Evolutionary conservation across 2,329 filamentous ascomycete species (phyloP).

Genomic region (Camillea tinctor): DNA sequence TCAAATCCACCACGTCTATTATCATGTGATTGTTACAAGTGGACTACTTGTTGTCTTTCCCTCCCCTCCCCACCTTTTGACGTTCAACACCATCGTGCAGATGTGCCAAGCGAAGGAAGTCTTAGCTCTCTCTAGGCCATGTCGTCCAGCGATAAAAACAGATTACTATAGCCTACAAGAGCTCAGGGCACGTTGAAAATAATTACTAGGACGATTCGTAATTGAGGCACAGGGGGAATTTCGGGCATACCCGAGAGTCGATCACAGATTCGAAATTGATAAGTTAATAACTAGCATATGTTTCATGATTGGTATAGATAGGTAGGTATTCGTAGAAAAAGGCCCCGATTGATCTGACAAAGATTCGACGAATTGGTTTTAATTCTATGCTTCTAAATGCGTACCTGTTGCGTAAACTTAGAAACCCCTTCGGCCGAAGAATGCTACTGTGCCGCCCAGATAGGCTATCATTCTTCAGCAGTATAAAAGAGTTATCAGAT

Average conservation of each 20-base stretch:
- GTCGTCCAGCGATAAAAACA: not conserved
- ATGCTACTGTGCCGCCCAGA: too few species aligned
- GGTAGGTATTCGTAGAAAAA: not conserved
- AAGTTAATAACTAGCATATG: conserved; percentile 4
- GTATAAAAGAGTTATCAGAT: not conserved
- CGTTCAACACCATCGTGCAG: not conserved
- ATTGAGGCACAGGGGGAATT: not conserved
- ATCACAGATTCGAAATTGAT: not conserved
- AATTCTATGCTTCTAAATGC: not conserved
- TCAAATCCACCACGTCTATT: too few species aligned
- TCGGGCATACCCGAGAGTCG: not conserved
- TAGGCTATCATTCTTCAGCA: not conserved
- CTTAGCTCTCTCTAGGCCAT: not conserved
- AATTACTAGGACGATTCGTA: not conserved
- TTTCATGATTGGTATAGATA: conserved; percentile 1
- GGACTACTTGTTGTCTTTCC: not conserved
- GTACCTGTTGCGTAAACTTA: not conserved
- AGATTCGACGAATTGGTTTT: not conserved
- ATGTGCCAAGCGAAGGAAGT: not conserved
- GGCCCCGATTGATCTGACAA: not conserved
- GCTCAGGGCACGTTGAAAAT: not conserved
- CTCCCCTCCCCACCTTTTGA: not conserved
- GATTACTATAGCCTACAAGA: not conserved
- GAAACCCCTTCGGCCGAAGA: not conserved
- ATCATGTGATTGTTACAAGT: not conserved